Percentiles rank a stretch among this genome's conserved stretches.
Conservation (phyloP, 164 flowering plant species). For the Umbilicus rupestris region DNA sequence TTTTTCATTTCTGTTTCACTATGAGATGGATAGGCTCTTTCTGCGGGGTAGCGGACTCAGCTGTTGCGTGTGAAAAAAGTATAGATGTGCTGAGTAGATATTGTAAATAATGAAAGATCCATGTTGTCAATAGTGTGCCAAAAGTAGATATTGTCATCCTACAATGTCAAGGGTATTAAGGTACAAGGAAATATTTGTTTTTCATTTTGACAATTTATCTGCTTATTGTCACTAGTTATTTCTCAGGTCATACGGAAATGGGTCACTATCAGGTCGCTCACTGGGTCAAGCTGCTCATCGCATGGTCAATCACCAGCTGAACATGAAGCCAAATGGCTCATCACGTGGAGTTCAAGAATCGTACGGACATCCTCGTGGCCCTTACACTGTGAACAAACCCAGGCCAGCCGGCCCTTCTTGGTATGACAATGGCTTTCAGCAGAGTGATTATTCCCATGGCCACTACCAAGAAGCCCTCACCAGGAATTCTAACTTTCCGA, state of each 20-base stretch:
- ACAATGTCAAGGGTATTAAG: background rate
- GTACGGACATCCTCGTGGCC: background rate
- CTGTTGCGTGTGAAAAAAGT: too few relatives aligned
- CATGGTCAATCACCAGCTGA: slow-evolving; percentile 1
- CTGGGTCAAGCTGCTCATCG: slow-evolving; percentile 6
- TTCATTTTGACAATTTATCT: background rate
- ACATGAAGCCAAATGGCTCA: slow-evolving; percentile 2
- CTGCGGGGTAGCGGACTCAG: background rate
- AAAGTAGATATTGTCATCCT: background rate
- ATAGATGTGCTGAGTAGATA: too few relatives aligned
- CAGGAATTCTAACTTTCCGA: background rate
- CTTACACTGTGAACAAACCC: background rate
- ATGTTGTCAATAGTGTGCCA: background rate
- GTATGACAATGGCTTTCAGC: slow-evolving; percentile 3
- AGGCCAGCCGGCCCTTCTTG: background rate
- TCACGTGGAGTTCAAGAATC: slow-evolving; percentile 2
- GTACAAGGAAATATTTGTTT: background rate
- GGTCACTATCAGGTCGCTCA: slow-evolving; percentile 1
- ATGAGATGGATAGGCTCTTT: background rate
- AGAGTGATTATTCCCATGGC: slow-evolving; percentile 1
- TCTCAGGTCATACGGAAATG: slow-evolving; percentile 1
- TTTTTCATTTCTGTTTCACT: background rate
- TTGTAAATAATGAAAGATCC: too few relatives aligned
- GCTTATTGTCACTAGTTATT: background rate
- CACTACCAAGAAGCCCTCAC: background rate